Percentiles rank a stretch among this genome's conserved stretches.
These are phyloP conservation scores for Malus hybrid DNA, from an alignment of 331 rosid species.

Conservation along the genomic window DNA sequence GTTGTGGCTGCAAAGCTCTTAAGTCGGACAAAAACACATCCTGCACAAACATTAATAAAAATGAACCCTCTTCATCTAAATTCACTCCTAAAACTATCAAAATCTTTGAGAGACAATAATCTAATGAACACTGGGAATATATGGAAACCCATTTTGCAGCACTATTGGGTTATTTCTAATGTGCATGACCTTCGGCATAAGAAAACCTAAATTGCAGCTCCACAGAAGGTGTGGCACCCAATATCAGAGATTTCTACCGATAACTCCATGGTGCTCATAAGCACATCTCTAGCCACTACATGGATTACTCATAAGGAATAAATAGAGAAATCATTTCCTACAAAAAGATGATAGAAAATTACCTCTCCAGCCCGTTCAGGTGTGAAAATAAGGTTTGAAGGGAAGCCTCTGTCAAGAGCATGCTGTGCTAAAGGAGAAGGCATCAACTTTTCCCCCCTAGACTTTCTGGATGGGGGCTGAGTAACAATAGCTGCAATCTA, in stretches of 20 bases:
- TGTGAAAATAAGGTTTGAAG: constrained; percentile 68
- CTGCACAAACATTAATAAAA: constrained; percentile 31
- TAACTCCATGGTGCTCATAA: background rate
- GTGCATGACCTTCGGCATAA: background rate
- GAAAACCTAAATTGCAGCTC: background rate
- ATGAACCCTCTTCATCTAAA: background rate
- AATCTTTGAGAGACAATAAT: background rate
- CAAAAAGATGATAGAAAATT: background rate
- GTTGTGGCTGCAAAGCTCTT: constrained; percentile 65
- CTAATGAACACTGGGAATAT: background rate
- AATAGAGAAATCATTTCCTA: background rate
- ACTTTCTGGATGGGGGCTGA: constrained; percentile 80
- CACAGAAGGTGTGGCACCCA: background rate
- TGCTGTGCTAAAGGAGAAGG: constrained; percentile 73
- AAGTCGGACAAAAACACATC: constrained; percentile 67
- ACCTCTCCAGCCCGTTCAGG: constrained; percentile 66
- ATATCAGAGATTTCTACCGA: background rate
- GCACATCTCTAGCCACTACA: background rate
- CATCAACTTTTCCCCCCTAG: constrained; percentile 61
- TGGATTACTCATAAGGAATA: background rate
- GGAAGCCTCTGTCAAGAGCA: constrained; percentile 82
- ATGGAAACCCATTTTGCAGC: background rate
- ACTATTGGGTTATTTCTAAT: background rate
- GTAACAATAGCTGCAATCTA: constrained; percentile 92
- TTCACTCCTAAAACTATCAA: background rate